Evolutionary conservation across 1,284 basidiomycete genomes (phyloP).

Genomic region (Psilocybe mexicana): DNA sequence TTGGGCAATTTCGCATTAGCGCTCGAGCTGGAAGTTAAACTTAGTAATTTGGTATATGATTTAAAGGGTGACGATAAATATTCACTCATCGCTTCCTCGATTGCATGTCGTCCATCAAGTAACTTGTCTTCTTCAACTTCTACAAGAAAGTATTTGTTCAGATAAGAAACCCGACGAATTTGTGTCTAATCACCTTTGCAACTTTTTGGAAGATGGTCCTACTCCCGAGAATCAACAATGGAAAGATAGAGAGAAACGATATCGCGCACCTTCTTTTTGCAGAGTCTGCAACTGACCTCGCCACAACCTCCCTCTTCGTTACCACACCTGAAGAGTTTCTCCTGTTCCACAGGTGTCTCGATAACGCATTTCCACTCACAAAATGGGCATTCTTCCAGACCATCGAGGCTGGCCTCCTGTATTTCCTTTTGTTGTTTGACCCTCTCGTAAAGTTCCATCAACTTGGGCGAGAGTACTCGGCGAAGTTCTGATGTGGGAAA

Average conservation of each 20-base stretch:
- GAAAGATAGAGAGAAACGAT: conserved; percentile 1
- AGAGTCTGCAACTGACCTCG: conserved; percentile 73
- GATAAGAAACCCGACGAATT: background rate
- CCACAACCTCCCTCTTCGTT: conserved; percentile 72
- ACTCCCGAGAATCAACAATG: background rate
- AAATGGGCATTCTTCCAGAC: conserved; percentile 83
- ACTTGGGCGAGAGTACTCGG: conserved; percentile 61
- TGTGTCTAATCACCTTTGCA: conserved; percentile 61
- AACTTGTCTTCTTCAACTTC: conserved; percentile 73
- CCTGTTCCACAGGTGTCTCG: conserved; percentile 60
- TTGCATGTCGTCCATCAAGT: conserved; percentile 69
- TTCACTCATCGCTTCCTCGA: conserved; percentile 91
- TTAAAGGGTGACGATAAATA: conserved; percentile 3
- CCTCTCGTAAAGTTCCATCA: conserved; percentile 72
- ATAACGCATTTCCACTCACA: conserved; percentile 85
- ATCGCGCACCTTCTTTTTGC: conserved; percentile 66
- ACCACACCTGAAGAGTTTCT: conserved; percentile 80
- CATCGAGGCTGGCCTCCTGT: conserved; percentile 68
- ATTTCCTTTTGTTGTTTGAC: conserved; percentile 78
- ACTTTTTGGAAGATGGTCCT: conserved; percentile 87
- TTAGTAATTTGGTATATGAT: background rate
- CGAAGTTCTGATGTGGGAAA: conserved; percentile 70
- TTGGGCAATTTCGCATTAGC: conserved; percentile 83
- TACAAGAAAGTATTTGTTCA: conserved; percentile 25
- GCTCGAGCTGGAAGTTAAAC: conserved; percentile 56